Base-by-base conservation (phyloP, 805 yeast genomes). In the Ogataea thermomethanolica region DNA sequence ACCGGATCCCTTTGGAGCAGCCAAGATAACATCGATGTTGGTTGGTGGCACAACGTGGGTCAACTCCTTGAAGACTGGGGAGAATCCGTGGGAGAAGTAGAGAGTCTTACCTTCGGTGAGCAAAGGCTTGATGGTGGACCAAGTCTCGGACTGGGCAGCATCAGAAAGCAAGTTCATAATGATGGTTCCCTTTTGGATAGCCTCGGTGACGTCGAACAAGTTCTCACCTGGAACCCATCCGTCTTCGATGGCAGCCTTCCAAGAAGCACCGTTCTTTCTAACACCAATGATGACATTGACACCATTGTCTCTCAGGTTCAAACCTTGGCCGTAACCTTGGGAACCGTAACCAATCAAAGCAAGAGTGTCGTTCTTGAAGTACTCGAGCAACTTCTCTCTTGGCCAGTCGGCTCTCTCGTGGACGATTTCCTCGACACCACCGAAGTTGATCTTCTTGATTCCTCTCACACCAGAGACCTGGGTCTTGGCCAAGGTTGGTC, bases 371-470 rank as follows among this genome's bases (percentile, higher is more conserved):
- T 90, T 76, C 81, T 93, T 91, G 89, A 93, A 93, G 80, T 90
- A 93, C 63, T 88, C 90, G 51, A 83, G 78, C 63, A 93, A 78
- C 78, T 86, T 91, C 75, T 91, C 98, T 69, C 84, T 79, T 73
- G 99, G 99, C 99, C 99, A 93, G 85, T 93, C 99, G 61, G 89
- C 83, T 74, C 99, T 87, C 79, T 93, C 98, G 78, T 93, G 91
- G 56, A 93, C 99, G 56, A 82, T 71, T 78, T 93, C 99, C 61
- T 83, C 87, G 56, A 81, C 78, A 72, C 97, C 97, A 69, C 88
- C 96, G 63, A 93, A 93, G 82, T 88, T 87, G 76, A 93, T 93
- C 74, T 86, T 80, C 79, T 93, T 89, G 64, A 91, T 67, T 74
- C 98, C 98, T 74, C 99, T 87, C 58, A 76, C 70, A 56, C 82